These are phyloP conservation scores for Amoebophrya sp. DNA, from an alignment of 169 alveolate species.

Conservation along the genomic window DNA sequence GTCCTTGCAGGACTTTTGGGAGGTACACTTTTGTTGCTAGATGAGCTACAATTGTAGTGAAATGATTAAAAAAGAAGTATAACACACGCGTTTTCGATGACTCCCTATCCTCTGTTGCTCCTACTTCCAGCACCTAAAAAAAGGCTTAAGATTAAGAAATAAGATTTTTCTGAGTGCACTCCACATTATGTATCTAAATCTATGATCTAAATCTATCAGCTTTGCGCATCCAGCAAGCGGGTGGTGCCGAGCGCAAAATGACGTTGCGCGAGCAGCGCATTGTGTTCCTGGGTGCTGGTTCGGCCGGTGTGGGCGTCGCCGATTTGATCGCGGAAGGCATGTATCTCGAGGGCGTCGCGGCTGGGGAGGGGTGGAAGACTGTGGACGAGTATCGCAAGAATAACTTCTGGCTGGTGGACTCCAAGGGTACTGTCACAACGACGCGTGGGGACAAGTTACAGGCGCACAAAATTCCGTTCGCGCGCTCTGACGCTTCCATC, in stretches of 20 bases:
- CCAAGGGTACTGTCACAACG: constrained; percentile 52
- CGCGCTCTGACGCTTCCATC: constrained; percentile 39
- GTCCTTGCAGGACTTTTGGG: constrained; percentile 52
- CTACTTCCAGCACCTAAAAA: no score
- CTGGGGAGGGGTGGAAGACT: background rate
- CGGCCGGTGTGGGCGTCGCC: constrained; percentile 53
- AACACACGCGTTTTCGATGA: no score
- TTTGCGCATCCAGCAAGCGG: constrained; percentile 22
- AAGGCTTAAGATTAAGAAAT: no score
- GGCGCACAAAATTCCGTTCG: constrained; percentile 37
- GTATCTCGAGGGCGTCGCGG: constrained; percentile 43
- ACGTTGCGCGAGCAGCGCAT: constrained; percentile 49
- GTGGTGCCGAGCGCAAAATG: background rate
- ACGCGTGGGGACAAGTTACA: constrained; percentile 43
- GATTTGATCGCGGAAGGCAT: constrained; percentile 46
- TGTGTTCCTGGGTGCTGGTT: constrained; percentile 54
- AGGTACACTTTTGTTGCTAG: background rate
- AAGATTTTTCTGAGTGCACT: no score
- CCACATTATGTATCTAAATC: background rate
- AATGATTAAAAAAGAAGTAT: no score
- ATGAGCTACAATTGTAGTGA: background rate
- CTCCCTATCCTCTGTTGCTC: no score
- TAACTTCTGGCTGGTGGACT: constrained; percentile 54
- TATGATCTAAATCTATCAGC: constrained; percentile 28
- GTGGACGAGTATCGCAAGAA: constrained; percentile 29